phyloP scores from a whole-genome alignment of 1,284 basidiomycete genomes.

The Abortiporus biennis region DNA sequence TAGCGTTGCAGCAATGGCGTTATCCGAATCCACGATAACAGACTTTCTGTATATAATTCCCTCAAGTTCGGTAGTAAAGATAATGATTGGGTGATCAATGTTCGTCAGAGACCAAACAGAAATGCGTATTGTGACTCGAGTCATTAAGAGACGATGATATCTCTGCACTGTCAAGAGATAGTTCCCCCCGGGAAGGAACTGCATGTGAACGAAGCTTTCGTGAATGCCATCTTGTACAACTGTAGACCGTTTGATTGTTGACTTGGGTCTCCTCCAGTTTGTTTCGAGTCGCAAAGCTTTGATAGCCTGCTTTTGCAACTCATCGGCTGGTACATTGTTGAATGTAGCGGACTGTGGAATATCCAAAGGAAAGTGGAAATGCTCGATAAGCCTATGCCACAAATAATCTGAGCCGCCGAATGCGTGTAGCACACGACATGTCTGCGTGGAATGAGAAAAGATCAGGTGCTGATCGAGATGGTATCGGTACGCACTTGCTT shows the following conservation, averaged over 20 bases:
- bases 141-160: constrained; percentile 21
- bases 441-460: constrained; percentile 34
- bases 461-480: constrained; percentile 1
- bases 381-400: constrained; percentile 37
- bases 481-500: constrained; percentile 34
- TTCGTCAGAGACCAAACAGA: constrained; percentile 35
- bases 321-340: constrained; percentile 22
- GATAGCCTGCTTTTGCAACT: constrained; percentile 30
- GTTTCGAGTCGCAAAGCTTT: constrained; percentile 42
- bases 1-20: constrained; percentile 22
- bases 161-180: constrained; percentile 43
- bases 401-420: constrained; percentile 41
- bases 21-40: constrained; percentile 23
- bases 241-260: constrained; percentile 29
- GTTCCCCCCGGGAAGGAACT: constrained; percentile 34
- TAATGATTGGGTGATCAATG: constrained; percentile 22
- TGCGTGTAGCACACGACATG: constrained; percentile 39
- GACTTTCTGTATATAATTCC: constrained; percentile 27
- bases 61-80: constrained; percentile 29
- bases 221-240: constrained; percentile 30
- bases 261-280: constrained; percentile 39
- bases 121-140: constrained; percentile 24
- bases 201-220: constrained; percentile 33
- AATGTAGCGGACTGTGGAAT: constrained; percentile 23
- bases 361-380: constrained; percentile 29